A percentile compares a stretch with the other conserved stretches of the same genome.
These are phyloP conservation scores for Puccinia polysora DNA, from an alignment of 1,284 basidiomycete species.

Conservation along the genomic window DNA sequence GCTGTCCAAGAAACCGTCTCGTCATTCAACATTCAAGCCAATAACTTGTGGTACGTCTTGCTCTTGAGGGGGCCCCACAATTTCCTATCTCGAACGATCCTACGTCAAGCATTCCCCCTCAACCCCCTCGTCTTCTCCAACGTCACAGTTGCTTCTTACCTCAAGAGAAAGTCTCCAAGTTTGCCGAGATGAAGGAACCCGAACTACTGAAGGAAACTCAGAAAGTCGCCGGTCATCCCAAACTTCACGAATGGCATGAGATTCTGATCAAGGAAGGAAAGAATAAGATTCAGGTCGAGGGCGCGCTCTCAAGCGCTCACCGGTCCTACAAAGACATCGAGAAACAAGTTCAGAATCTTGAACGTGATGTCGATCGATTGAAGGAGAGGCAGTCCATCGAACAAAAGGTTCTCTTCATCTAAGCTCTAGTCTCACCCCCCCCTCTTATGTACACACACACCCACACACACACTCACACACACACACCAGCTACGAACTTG, in stretches of 20 bases:
- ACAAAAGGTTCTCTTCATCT: constrained; percentile 57
- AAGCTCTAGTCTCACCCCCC: too few relatives aligned
- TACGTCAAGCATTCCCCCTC: background rate
- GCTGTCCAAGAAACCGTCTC: constrained; percentile 68
- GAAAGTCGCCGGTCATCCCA: constrained; percentile 67
- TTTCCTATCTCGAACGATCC: background rate
- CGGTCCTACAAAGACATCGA: constrained; percentile 43
- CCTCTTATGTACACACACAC: too few relatives aligned
- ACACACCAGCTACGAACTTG: too few relatives aligned
- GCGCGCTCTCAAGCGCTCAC: constrained; percentile 48
- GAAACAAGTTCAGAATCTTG: constrained; percentile 58
- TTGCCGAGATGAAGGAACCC: constrained; percentile 81
- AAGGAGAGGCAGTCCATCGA: constrained; percentile 68
- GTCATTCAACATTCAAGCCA: constrained; percentile 79
- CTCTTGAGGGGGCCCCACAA: background rate
- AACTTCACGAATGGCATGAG: constrained; percentile 76
- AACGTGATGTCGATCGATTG: constrained; percentile 71
- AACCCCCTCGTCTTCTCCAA: background rate
- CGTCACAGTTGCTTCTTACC: constrained; percentile 78
- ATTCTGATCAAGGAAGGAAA: constrained; percentile 65
- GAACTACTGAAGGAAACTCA: constrained; percentile 83
- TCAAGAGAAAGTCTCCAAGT: constrained; percentile 92
- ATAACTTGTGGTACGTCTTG: constrained; percentile 74
- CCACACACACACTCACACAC: too few relatives aligned
- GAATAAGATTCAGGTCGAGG: constrained; percentile 59